Evolutionary conservation across 495 filamentous ascomycete species (phyloP).

Genomic region (Hyphodiscus hymeniophilus): DNA sequence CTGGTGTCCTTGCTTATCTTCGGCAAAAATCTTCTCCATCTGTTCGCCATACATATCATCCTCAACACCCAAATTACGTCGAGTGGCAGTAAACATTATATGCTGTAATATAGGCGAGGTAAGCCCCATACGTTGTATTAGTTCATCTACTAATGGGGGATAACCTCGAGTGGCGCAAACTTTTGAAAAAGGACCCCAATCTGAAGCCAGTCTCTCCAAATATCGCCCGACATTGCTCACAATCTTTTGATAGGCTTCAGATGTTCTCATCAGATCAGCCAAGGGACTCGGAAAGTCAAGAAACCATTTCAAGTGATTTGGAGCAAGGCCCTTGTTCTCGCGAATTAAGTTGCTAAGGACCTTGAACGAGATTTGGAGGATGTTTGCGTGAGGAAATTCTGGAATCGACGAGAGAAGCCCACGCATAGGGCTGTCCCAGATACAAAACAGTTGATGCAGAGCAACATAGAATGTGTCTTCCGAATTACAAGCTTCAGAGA

Average conservation of each 20-base stretch:
- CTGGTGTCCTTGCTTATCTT: conserved; percentile 26
- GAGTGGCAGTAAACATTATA: conserved; percentile 51
- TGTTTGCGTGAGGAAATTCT: conserved; percentile 9
- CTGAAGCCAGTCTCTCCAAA: conserved; percentile 27
- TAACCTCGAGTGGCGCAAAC: conserved; percentile 33
- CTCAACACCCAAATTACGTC: conserved; percentile 24
- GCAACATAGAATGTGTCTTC: conserved; percentile 56
- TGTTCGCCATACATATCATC: conserved; percentile 20
- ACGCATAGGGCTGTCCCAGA: conserved; percentile 26
- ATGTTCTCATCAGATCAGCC: conserved; percentile 15
- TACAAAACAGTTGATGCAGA: conserved; percentile 62
- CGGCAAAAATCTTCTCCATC: conserved; percentile 34
- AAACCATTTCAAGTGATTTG: conserved; percentile 41
- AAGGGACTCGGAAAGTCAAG: conserved; percentile 40
- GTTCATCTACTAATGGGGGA: conserved; percentile 55
- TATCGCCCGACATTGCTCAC: conserved; percentile 28
- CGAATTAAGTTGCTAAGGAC: conserved; percentile 24
- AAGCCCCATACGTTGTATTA: conserved; percentile 39
- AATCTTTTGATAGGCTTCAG: conserved; percentile 22
- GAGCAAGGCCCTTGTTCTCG: conserved; percentile 21
- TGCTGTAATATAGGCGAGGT: conserved; percentile 47
- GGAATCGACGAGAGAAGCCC: conserved; percentile 5
- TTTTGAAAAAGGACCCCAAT: conserved; percentile 24
- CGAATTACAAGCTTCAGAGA: conserved; percentile 45
- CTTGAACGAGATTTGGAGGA: conserved; percentile 25